These are phyloP conservation scores for Acer negundo DNA, from an alignment of 345 rosid genomes.

Conservation along the genomic window DNA sequence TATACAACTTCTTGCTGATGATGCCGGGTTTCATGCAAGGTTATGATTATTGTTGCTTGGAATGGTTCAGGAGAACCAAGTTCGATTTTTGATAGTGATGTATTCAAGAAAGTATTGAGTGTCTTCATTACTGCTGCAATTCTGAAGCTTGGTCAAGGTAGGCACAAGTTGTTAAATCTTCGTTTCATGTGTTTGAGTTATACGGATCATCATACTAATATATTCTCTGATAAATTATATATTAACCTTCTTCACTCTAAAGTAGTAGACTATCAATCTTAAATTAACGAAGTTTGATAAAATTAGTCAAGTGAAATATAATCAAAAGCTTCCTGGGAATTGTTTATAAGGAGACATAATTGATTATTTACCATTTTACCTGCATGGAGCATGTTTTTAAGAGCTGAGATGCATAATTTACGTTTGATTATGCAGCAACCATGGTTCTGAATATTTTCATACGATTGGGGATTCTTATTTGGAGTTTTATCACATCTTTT, in stretches of 20 bases:
- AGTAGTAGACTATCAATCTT: not conserved
- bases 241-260: not conserved
- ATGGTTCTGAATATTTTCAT: not conserved
- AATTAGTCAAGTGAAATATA: conserved; percentile 1
- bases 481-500: not conserved
- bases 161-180: conserved; percentile 7
- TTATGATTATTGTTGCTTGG: conserved; percentile 97
- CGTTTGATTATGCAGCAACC: not conserved
- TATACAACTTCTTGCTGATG: conserved; percentile 28
- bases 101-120: conserved; percentile 84
- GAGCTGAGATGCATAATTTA: not conserved
- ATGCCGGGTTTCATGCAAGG: conserved; percentile 45
- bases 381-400: not conserved
- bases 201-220: not conserved
- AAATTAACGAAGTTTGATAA: not conserved
- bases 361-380: not conserved
- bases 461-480: not conserved
- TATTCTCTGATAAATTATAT: not conserved
- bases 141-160: conserved; percentile 98
- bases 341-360: not conserved
- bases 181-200: not conserved
- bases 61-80: conserved; percentile 64
- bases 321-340: not conserved
- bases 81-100: conserved; percentile 52
- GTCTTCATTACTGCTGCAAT: conserved; percentile 96